phyloP scores from a whole-genome alignment of 108 stramenopile genomes.

The Skeletonema menzelii region DNA sequence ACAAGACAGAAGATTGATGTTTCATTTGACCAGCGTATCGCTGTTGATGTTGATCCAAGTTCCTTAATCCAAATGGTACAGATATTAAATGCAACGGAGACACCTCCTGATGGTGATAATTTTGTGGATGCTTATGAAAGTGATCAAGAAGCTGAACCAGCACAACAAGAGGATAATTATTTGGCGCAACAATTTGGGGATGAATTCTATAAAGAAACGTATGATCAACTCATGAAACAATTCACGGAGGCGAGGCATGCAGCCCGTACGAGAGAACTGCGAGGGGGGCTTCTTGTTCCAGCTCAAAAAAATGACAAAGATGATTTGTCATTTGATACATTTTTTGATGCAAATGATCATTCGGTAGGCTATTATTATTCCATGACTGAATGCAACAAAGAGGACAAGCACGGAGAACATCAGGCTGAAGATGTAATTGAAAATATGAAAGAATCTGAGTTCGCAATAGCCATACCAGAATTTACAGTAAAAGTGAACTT shows the following conservation, averaged over 20 bases:
- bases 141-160: background rate
- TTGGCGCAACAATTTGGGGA: constrained; percentile 20
- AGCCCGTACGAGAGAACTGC: constrained; percentile 62
- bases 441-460: constrained; percentile 47
- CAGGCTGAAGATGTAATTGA: constrained; percentile 9
- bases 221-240: constrained; percentile 75
- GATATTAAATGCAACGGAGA: constrained; percentile 15
- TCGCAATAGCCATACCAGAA: constrained; percentile 52
- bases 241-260: constrained; percentile 69
- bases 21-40: constrained; percentile 13
- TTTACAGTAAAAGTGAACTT: constrained; percentile 58
- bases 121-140: constrained; percentile 10
- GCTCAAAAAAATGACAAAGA: constrained; percentile 54
- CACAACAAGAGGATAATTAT: background rate
- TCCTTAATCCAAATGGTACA: constrained; percentile 4
- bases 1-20: constrained; percentile 17
- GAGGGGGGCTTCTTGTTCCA: constrained; percentile 74
- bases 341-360: constrained; percentile 82
- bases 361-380: constrained; percentile 57
- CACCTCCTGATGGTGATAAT: background rate
- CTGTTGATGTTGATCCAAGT: constrained; percentile 15
- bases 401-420: background rate
- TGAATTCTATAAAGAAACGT: constrained; percentile 55
- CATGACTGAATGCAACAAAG: constrained; percentile 31
- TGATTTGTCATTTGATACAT: constrained; percentile 72